These are phyloP conservation scores for Cyberlindnera euphorbiae DNA, from an alignment of 805 yeast species.

Conservation along the genomic window DNA sequence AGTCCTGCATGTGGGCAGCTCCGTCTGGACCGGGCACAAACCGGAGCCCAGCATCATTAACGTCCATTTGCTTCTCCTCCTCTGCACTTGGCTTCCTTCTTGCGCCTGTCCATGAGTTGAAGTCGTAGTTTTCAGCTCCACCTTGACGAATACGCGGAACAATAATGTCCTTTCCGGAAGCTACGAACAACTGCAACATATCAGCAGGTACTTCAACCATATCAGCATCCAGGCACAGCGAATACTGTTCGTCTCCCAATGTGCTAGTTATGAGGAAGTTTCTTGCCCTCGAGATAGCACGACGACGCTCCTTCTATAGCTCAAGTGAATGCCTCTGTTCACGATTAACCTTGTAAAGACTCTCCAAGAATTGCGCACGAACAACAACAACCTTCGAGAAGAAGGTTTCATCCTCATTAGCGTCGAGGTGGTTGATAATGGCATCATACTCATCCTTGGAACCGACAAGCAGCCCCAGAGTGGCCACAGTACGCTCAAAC, in stretches of 20 bases:
- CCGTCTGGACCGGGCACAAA: too few species aligned
- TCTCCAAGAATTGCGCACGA: slow-evolving; percentile 21
- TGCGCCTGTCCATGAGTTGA: slow-evolving; percentile 32
- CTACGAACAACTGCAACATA: slow-evolving; percentile 23
- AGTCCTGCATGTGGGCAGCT: too few species aligned
- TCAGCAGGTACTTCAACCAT: slow-evolving; percentile 24
- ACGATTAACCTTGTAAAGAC: slow-evolving; percentile 20
- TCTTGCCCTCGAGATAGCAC: slow-evolving; percentile 21
- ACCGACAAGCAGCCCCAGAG: slow-evolving; percentile 21
- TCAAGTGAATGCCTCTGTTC: too few species aligned
- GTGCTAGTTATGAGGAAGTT: slow-evolving; percentile 23
- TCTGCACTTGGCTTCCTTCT: slow-evolving; percentile 23
- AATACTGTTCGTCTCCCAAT: slow-evolving; percentile 25
- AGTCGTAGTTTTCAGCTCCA: slow-evolving; percentile 32
- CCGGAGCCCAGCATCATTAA: too few species aligned
- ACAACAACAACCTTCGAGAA: slow-evolving; percentile 21
- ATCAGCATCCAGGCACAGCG: slow-evolving; percentile 31
- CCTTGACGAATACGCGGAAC: too few species aligned
- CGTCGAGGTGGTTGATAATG: slow-evolving; percentile 8
- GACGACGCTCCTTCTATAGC: slow-evolving; percentile 23
- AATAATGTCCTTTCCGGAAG: slow-evolving; percentile 28
- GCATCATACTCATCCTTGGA: slow-evolving; percentile 11
- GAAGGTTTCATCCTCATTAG: slow-evolving; percentile 2
- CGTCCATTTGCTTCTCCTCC: slow-evolving; percentile 15
- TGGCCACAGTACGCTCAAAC: slow-evolving; percentile 19